A percentile compares a stretch with the other conserved stretches of the same genome.
Evolutionary conservation across 1,139 yeast genomes (phyloP).

Genomic region (Pneumocystis wakefieldiae): DNA sequence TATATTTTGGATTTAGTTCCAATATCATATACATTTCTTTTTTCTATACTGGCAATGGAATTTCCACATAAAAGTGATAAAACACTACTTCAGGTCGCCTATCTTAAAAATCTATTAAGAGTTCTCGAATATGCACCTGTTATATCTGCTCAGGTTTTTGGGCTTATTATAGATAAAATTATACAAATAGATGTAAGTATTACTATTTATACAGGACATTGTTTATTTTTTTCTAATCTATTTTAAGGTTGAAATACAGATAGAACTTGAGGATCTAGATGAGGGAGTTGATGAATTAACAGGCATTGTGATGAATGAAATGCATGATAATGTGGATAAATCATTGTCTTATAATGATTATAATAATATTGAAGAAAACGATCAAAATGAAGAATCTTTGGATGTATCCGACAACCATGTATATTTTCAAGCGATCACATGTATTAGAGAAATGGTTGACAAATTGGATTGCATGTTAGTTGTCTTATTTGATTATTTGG

Average conservation of each 20-base stretch:
- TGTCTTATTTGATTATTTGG: constrained; percentile 10
- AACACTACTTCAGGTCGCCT: constrained; percentile 8
- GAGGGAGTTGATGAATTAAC: constrained; percentile 5
- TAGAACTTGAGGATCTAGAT: constrained; percentile 3
- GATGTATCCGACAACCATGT: background rate
- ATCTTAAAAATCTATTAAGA: constrained; percentile 10
- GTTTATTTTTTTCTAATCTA: constrained; percentile 5
- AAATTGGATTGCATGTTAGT: constrained; percentile 11
- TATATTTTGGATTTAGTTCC: constrained; percentile 13
- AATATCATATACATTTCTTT: constrained; percentile 10
- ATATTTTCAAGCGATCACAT: background rate
- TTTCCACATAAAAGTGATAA: constrained; percentile 12
- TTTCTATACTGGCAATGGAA: constrained; percentile 7
- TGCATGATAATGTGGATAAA: background rate
- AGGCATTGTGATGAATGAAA: constrained; percentile 2
- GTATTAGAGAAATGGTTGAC: constrained; percentile 9
- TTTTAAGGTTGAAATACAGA: constrained; percentile 7
- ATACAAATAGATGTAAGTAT: constrained; percentile 13
- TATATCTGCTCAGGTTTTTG: constrained; percentile 10
- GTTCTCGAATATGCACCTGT: constrained; percentile 9
- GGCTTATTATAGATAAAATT: constrained; percentile 11
- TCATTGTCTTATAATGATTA: background rate
- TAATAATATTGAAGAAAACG: background rate
- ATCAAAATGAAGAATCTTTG: background rate
- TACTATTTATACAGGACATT: constrained; percentile 2